Base-by-base conservation (phyloP, 148 eudicot species). In the Vaccinium corymbosum region DNA sequence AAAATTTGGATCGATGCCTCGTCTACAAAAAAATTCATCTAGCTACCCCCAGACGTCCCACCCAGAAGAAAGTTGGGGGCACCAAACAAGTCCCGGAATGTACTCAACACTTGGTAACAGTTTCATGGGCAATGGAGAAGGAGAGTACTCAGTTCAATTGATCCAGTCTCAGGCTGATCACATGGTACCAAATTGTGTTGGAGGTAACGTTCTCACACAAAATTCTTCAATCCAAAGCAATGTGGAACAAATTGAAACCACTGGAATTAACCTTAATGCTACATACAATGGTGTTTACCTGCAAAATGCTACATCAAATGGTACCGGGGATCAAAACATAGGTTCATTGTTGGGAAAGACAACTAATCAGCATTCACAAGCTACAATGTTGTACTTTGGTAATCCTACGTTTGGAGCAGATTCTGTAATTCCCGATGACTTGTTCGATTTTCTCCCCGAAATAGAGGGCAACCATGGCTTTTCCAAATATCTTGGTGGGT, bases 1-100 rank as follows among this genome's bases (percentile, higher is more conserved):
- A 46, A 82, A 56, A 55, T 82, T 72, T 20, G 84, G 84, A 20
- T 32, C 70, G 4, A 82, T 82, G 84, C 84, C 84, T 52, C 50
- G 46, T 7, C 8, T 82, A 57, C 53, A 13, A 13, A 72, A 32
- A 13, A 52, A 32, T 10, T 20, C 71, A 57, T 80, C 82, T 6
- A 11, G 70, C 19, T 3, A 46, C 78, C 29, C 62, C 35, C 55
- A 73, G 38, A 42, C 35, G 49, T 52, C 78, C 12, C 35, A 35
- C 3, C 52, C 4, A 12, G 32, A 79, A 57, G 70, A 79, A 32
- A 35, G 49, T 46, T 16, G 81, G 22, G 38, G 20, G 12, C 59
- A 55, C 66, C 20, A 79, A 27, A 25, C 25, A 16, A 22, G 81
- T 57, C 16, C 25, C 10, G 68, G 62, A 57, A 79, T 29, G 9